These are phyloP conservation scores for Chernovozyma aurita DNA, from an alignment of 1,139 yeast genomes.

Conservation along the genomic window DNA sequence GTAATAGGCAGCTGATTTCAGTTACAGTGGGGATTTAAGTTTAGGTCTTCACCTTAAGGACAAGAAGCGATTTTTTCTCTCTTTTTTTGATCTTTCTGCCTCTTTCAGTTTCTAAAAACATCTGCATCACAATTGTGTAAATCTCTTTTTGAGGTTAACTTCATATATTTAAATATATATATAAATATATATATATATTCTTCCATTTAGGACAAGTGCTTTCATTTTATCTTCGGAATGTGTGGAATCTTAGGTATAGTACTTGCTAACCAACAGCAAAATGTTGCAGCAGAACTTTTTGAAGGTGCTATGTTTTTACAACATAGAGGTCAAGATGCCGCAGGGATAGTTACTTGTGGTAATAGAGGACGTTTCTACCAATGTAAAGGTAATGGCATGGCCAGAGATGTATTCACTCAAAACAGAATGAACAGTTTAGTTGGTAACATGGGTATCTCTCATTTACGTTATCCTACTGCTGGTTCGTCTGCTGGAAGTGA, in stretches of 20 bases:
- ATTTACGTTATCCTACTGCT: constrained; percentile 95
- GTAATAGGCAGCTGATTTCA: too few species aligned
- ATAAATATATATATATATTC: too few species aligned
- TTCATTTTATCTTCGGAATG: constrained; percentile 50
- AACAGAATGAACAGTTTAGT: constrained; percentile 70
- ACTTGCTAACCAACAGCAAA: constrained; percentile 66
- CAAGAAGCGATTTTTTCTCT: too few species aligned
- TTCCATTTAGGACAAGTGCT: too few species aligned
- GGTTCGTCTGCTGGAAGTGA: constrained; percentile 97
- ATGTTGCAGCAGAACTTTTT: constrained; percentile 83
- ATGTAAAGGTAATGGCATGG: constrained; percentile 99
- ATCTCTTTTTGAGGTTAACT: too few species aligned
- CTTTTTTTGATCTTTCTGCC: too few species aligned
- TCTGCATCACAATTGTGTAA: too few species aligned
- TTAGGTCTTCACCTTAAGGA: too few species aligned
- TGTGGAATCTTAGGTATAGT: constrained; percentile 94
- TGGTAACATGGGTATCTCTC: constrained; percentile 96
- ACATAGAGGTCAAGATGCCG: constrained; percentile 99
- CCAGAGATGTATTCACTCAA: constrained; percentile 91
- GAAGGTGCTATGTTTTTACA: constrained; percentile 94
- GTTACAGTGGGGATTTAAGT: too few species aligned
- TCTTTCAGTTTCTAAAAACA: too few species aligned
- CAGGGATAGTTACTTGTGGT: constrained; percentile 98
- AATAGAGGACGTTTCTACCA: constrained; percentile 90
- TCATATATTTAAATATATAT: too few species aligned